Conservation (phyloP, 1,284 basidiomycete genomes). For the Irpex rosettiformis region DNA sequence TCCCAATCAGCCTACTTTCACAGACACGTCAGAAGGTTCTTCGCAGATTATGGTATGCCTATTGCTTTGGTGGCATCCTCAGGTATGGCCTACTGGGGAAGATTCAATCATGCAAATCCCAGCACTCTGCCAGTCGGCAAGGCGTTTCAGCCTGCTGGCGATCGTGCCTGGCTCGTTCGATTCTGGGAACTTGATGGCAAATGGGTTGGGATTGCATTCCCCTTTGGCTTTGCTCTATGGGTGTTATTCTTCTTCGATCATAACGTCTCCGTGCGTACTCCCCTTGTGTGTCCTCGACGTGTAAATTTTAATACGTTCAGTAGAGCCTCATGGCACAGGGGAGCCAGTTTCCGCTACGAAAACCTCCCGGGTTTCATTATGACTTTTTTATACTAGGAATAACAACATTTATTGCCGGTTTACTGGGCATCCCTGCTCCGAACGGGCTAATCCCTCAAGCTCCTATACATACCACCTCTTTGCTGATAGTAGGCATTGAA, state of each 20-base stretch:
- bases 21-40: slow-evolving; percentile 69
- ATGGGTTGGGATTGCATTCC: slow-evolving; percentile 85
- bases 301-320: neutral
- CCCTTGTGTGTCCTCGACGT: neutral
- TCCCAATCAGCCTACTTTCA: slow-evolving; percentile 68
- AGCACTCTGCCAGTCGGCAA: slow-evolving; percentile 66
- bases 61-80: slow-evolving; percentile 74
- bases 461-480: slow-evolving; percentile 87
- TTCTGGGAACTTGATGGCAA: slow-evolving; percentile 91
- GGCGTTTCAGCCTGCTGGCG: slow-evolving; percentile 73
- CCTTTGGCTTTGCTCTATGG: slow-evolving; percentile 71
- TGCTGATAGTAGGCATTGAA: slow-evolving; percentile 69
- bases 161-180: slow-evolving; percentile 80
- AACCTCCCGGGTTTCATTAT: slow-evolving; percentile 92
- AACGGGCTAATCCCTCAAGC: slow-evolving; percentile 97
- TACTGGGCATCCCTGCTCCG: slow-evolving; percentile 90
- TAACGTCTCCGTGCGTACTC: slow-evolving; percentile 72
- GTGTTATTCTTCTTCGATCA: slow-evolving; percentile 79
- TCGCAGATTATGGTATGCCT: slow-evolving; percentile 88
- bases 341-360: slow-evolving; percentile 84
- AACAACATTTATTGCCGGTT: slow-evolving; percentile 88
- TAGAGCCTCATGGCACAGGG: slow-evolving; percentile 93
- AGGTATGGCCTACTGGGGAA: slow-evolving; percentile 83
- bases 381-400: slow-evolving; percentile 89
- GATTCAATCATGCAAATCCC: slow-evolving; percentile 62